These are phyloP conservation scores for Isoetes engelmannii DNA, from an alignment of 83 land plant species.

Conservation along the genomic window DNA sequence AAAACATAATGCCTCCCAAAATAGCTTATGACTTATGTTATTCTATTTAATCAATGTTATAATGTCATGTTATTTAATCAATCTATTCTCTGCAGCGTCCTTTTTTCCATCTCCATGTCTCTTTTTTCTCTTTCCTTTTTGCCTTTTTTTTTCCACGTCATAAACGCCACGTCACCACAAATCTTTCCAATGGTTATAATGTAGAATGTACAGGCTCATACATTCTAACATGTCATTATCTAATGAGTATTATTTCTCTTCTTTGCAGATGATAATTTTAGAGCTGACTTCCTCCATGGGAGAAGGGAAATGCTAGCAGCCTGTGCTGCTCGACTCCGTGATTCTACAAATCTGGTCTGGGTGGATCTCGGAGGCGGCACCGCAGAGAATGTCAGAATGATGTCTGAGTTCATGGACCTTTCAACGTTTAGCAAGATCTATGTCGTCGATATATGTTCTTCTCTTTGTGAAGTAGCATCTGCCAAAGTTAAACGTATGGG, in stretches of 20 bases:
- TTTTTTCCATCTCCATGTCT: not conserved
- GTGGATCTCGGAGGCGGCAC: constrained; percentile 42
- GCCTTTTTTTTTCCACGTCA: too few species aligned
- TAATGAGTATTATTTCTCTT: not conserved
- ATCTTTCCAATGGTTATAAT: too few species aligned
- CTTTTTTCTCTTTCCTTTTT: too few species aligned
- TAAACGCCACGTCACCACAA: too few species aligned
- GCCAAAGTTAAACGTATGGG: constrained; percentile 16
- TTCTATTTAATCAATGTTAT: too few species aligned
- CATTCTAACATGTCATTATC: not conserved
- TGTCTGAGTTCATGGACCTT: constrained; percentile 31
- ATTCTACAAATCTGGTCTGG: constrained; percentile 17
- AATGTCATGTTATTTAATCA: too few species aligned
- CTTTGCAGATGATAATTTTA: constrained; percentile 25
- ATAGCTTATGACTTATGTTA: not conserved
- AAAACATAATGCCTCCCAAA: too few species aligned
- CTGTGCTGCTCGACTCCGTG: constrained; percentile 31
- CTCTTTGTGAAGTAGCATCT: constrained; percentile 22
- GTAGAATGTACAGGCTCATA: too few species aligned
- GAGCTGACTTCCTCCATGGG: constrained; percentile 33
- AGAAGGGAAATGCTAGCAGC: constrained; percentile 19
- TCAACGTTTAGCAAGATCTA: constrained; percentile 23
- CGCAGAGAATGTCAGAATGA: constrained; percentile 34
- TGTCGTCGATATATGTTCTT: constrained; percentile 31
- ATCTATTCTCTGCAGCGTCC: not conserved